phyloP scores from a whole-genome alignment of 768 basidiomycete genomes.

The Mycena rebaudengoi region DNA sequence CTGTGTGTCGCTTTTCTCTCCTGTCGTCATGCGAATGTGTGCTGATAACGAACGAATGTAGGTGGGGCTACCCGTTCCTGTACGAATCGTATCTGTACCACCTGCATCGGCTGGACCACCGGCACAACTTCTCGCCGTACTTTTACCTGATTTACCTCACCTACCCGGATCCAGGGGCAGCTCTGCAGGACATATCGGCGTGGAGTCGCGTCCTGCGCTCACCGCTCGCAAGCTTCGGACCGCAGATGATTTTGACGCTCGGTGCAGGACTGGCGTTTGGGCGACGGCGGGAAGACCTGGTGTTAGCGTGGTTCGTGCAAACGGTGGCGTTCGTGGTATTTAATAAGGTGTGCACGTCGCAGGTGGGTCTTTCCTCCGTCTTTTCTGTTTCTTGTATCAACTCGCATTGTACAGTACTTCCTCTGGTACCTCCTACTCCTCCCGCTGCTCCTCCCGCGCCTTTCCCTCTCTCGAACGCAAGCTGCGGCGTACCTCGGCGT shows the following conservation, averaged over 20 bases:
- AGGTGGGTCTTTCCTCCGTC: conserved; percentile 55
- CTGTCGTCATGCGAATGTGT: background rate
- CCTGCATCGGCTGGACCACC: conserved; percentile 88
- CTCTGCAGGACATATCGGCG: conserved; percentile 33
- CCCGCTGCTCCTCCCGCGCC: conserved; percentile 78
- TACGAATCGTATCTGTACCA: conserved; percentile 95
- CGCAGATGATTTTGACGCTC: conserved; percentile 80
- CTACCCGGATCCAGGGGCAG: conserved; percentile 56
- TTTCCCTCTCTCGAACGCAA: conserved; percentile 59
- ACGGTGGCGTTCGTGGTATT: conserved; percentile 93
- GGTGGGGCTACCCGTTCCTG: conserved; percentile 95
- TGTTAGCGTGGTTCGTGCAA: conserved; percentile 91
- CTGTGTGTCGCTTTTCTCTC: conserved; percentile 62
- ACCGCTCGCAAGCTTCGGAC: conserved; percentile 82
- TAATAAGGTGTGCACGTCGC: conserved; percentile 98
- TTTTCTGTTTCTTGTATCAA: background rate
- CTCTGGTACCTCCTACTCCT: conserved; percentile 94
- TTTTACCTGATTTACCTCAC: conserved; percentile 95
- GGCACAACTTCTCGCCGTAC: conserved; percentile 98
- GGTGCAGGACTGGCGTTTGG: conserved; percentile 81
- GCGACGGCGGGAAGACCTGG: conserved; percentile 62
- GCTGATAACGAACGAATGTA: conserved; percentile 38
- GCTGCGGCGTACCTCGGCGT: conserved; percentile 53
- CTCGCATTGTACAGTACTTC: conserved; percentile 75
- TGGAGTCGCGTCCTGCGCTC: conserved; percentile 65